A percentile compares a stretch with the other conserved stretches of the same genome.
These are phyloP conservation scores for Salvia hispanica DNA, from an alignment of 257 asterid genomes.

Conservation along the genomic window DNA sequence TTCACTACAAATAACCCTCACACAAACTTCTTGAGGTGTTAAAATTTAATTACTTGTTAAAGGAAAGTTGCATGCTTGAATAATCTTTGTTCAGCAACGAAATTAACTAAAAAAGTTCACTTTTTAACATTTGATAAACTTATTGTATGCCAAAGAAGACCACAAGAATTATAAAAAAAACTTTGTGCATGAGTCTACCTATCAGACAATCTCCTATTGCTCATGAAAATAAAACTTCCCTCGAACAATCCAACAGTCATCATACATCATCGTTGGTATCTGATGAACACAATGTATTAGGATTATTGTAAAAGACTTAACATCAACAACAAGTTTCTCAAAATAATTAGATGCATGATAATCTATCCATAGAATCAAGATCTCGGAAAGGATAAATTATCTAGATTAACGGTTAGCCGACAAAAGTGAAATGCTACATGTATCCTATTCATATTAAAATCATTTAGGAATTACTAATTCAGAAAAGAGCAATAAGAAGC, in stretches of 20 bases:
- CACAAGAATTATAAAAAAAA: slow-evolving; percentile 22
- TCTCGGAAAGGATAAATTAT: slow-evolving; percentile 23
- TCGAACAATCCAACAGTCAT: slow-evolving; percentile 61
- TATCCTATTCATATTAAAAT: slow-evolving; percentile 1
- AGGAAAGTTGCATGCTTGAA: slow-evolving; percentile 27
- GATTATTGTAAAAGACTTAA: slow-evolving; percentile 43
- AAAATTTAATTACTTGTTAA: not conserved
- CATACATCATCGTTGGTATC: slow-evolving; percentile 80
- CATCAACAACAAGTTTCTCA: slow-evolving; percentile 28
- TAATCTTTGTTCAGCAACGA: slow-evolving; percentile 15
- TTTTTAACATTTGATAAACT: slow-evolving; percentile 24
- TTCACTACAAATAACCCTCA: slow-evolving; percentile 1
- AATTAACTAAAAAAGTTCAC: slow-evolving; percentile 22
- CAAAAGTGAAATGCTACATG: slow-evolving; percentile 27
- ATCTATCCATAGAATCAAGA: slow-evolving; percentile 20
- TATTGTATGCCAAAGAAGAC: slow-evolving; percentile 26
- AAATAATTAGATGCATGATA: slow-evolving; percentile 1
- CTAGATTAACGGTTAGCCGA: slow-evolving; percentile 22
- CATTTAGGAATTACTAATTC: not conserved
- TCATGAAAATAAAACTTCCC: slow-evolving; percentile 49
- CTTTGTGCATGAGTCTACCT: slow-evolving; percentile 38
- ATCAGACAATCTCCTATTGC: slow-evolving; percentile 51
- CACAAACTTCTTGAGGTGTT: not conserved
- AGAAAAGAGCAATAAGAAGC: not conserved
- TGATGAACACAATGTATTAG: slow-evolving; percentile 71